Percentiles rank a stretch among this genome's conserved stretches.
These are phyloP conservation scores for Isoetes taiwanensis DNA, from an alignment of 75 land plant species.

Conservation along the genomic window DNA sequence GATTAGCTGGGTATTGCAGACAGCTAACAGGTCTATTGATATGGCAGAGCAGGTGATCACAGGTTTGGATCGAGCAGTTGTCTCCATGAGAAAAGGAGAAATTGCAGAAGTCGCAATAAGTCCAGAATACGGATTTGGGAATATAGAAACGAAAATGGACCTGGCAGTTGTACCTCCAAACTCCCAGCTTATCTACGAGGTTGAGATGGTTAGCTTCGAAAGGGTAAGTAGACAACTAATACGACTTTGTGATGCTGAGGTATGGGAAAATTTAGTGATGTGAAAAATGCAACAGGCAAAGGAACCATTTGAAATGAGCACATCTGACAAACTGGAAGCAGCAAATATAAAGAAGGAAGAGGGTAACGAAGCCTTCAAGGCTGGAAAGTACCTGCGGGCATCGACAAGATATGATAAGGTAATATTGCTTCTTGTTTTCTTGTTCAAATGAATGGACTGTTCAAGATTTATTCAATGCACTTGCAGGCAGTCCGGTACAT, in stretches of 20 bases:
- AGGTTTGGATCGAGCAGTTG: not conserved
- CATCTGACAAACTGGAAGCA: not conserved
- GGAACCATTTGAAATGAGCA: no score
- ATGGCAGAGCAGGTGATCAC: not conserved
- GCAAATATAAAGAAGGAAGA: not conserved
- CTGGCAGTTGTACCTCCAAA: not conserved
- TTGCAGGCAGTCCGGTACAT: conserved; percentile 6
- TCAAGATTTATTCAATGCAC: no score
- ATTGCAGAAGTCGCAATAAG: not conserved
- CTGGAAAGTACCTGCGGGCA: not conserved
- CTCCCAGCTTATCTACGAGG: not conserved
- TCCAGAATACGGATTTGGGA: conserved; percentile 4
- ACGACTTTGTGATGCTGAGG: no score
- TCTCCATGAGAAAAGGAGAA: not conserved
- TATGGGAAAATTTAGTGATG: no score
- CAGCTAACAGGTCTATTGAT: no score
- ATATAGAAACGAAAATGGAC: not conserved
- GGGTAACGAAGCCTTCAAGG: not conserved
- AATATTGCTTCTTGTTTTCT: no score
- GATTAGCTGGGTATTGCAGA: no score
- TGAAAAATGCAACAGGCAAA: no score
- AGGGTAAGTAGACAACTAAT: no score
- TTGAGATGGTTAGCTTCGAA: conserved; percentile 2
- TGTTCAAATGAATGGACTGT: no score
- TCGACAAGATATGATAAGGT: conserved; percentile 1